These are phyloP conservation scores for Theileria equi DNA, from an alignment of 169 alveolate genomes.

Conservation along the genomic window DNA sequence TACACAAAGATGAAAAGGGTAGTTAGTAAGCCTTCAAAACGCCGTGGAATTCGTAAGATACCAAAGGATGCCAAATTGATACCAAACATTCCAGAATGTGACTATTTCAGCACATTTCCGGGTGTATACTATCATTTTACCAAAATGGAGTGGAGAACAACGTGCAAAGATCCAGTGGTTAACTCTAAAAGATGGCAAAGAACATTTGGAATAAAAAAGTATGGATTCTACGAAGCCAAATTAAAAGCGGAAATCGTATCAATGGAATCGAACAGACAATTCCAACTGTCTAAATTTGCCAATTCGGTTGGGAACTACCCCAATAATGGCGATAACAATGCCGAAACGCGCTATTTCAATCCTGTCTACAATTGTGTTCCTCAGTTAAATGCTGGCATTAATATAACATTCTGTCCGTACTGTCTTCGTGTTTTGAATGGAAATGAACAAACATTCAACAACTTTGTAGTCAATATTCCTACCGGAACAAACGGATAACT, in stretches of 20 bases:
- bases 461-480: not conserved
- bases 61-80: slow-evolving; percentile 33
- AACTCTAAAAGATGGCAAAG: slow-evolving; percentile 59
- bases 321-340: not conserved
- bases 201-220: slow-evolving; percentile 60
- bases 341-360: slow-evolving; percentile 4
- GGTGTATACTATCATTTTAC: slow-evolving; percentile 63
- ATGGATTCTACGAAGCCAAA: slow-evolving; percentile 65
- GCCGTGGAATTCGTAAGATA: slow-evolving; percentile 7
- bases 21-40: slow-evolving; percentile 1
- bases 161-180: slow-evolving; percentile 60
- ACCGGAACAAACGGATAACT: not conserved
- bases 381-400: not conserved
- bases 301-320: not conserved
- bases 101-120: slow-evolving; percentile 47
- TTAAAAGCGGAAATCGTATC: slow-evolving; percentile 42
- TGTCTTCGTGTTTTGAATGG: not conserved
- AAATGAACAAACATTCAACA: not conserved
- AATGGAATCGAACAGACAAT: not conserved
- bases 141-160: slow-evolving; percentile 65
- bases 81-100: slow-evolving; percentile 46
- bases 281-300: not conserved
- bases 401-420: not conserved
- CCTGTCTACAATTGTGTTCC: not conserved
- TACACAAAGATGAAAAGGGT: too few relatives aligned